These are phyloP conservation scores for Neopestalotiopsis rosae DNA, from an alignment of 2,329 filamentous ascomycete genomes.

Conservation along the genomic window DNA sequence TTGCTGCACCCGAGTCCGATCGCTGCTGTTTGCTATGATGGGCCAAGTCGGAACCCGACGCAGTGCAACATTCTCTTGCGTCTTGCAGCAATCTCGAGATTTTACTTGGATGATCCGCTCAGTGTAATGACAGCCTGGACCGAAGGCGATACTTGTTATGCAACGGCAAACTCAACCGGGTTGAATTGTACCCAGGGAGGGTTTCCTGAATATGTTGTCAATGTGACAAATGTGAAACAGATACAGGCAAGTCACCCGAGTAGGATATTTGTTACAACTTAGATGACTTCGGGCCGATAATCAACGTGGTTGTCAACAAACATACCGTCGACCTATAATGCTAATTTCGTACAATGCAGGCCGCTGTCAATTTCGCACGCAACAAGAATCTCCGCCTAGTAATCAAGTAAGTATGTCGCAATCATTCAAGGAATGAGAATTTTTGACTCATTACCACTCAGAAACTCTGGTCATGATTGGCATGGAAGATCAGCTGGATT, in stretches of 20 bases:
- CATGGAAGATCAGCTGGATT: conserved; percentile 50
- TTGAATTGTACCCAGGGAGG: conserved; percentile 40
- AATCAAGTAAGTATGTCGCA: conserved; percentile 36
- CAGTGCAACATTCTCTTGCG: conserved; percentile 33
- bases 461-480: conserved; percentile 54
- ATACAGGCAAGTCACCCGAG: conserved; percentile 30
- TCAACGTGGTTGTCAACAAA: too few relatives aligned
- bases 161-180: conserved; percentile 27
- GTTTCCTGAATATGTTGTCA: conserved; percentile 42
- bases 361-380: conserved; percentile 39
- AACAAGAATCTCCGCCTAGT: conserved; percentile 41
- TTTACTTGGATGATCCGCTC: conserved; percentile 41
- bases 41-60: conserved; percentile 26
- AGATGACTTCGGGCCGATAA: too few relatives aligned
- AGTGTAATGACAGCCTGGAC: conserved; percentile 36
- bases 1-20: conserved; percentile 37
- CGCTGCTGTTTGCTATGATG: conserved; percentile 36
- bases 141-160: conserved; percentile 39
- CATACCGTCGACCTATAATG: too few relatives aligned
- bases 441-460: conserved; percentile 39
- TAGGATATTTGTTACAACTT: neutral
- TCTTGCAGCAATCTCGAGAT: conserved; percentile 28
- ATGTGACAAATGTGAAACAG: conserved; percentile 40
- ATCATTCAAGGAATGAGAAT: conserved; percentile 23
- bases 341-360: neutral